Evolutionary conservation across 2,329 filamentous ascomycete genomes (phyloP).

Genomic region (Colletotrichum sp.): DNA sequence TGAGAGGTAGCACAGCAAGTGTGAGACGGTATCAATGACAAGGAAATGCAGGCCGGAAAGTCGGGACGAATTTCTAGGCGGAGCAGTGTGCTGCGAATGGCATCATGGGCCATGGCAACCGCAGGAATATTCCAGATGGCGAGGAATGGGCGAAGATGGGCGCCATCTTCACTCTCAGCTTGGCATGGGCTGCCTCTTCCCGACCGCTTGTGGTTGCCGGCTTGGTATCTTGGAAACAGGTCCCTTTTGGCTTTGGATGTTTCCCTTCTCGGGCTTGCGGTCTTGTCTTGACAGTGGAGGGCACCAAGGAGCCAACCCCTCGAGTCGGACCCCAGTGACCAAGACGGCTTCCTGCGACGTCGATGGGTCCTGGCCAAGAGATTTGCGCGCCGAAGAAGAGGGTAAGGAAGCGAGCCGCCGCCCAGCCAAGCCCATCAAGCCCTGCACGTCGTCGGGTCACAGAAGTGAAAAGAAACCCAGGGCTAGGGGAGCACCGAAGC

Average conservation of each 20-base stretch:
- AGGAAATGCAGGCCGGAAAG: background rate
- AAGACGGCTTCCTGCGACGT: conserved; percentile 14
- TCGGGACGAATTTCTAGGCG: background rate
- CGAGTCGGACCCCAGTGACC: background rate
- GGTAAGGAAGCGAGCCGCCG: background rate
- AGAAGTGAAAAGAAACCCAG: background rate
- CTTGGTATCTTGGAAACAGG: conserved; percentile 16
- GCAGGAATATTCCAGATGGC: background rate
- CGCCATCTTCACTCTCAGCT: background rate
- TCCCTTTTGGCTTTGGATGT: background rate
- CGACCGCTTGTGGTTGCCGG: conserved; percentile 18
- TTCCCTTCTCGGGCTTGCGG: background rate
- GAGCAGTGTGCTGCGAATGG: conserved; percentile 3
- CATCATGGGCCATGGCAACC: background rate
- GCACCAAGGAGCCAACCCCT: background rate
- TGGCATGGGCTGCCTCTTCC: conserved; percentile 21
- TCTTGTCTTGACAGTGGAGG: background rate
- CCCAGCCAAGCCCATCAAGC: background rate
- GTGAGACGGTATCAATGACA: background rate
- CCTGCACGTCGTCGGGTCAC: background rate
- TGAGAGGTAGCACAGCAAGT: conserved; percentile 1
- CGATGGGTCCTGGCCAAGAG: conserved; percentile 11
- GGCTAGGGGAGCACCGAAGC: background rate
- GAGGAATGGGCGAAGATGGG: background rate
- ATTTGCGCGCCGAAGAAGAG: conserved; percentile 12